phyloP scores from a whole-genome alignment of 805 yeast species.

The Metschnikowia colocasiae region DNA sequence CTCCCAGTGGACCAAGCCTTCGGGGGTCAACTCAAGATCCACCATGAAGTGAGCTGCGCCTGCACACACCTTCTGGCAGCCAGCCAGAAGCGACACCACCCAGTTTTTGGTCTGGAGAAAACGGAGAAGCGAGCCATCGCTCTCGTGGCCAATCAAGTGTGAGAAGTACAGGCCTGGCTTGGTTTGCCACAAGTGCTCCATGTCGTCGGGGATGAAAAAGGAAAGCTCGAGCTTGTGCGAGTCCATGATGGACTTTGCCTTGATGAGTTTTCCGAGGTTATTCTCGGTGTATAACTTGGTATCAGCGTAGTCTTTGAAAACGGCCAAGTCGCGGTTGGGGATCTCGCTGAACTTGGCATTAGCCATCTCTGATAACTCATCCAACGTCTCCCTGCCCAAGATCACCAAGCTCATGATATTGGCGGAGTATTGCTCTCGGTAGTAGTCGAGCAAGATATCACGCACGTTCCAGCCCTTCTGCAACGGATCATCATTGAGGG shows the following conservation, averaged over 20 bases:
- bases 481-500: conserved; percentile 67
- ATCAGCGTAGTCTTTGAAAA: conserved; percentile 40
- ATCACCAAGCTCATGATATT: conserved; percentile 86
- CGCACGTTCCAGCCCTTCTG: conserved; percentile 67
- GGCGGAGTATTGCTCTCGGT: conserved; percentile 70
- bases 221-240: conserved; percentile 59
- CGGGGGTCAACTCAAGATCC: conserved; percentile 70
- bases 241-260: conserved; percentile 82
- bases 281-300: conserved; percentile 46
- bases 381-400: conserved; percentile 76
- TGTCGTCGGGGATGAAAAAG: conserved; percentile 75
- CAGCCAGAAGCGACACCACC: conserved; percentile 78
- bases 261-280: conserved; percentile 52
- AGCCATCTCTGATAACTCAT: conserved; percentile 69
- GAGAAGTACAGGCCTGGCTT: conserved; percentile 70
- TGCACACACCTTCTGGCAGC: conserved; percentile 60
- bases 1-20: conserved; percentile 64
- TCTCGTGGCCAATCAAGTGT: conserved; percentile 91
- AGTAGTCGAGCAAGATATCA: conserved; percentile 73
- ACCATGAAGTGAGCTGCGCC: conserved; percentile 68
- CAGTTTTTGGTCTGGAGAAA: conserved; percentile 66
- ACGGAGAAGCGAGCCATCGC: conserved; percentile 76
- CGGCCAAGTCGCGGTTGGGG: conserved; percentile 45
- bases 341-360: conserved; percentile 60
- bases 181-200: conserved; percentile 54